Conservation (phyloP, 192 early-diverging fungal genomes). For the Linnemannia schmuckeri region DNA sequence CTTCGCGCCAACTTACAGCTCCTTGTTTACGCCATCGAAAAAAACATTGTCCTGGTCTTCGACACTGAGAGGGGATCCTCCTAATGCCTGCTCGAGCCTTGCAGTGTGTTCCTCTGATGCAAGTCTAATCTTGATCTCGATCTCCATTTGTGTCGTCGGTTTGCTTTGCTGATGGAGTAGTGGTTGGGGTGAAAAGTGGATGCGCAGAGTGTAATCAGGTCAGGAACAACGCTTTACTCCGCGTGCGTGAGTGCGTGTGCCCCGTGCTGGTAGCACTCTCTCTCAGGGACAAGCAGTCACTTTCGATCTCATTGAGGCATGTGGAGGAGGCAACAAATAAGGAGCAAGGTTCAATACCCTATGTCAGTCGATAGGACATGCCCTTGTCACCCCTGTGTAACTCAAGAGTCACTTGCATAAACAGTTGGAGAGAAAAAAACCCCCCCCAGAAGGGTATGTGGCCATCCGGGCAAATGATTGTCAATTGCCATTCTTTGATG, state of each 20-base stretch:
- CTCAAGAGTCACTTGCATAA: too few relatives aligned
- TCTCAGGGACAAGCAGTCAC: not conserved
- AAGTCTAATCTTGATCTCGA: constrained; percentile 55
- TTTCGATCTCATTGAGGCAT: not conserved
- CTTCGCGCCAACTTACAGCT: constrained; percentile 18
- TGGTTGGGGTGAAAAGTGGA: not conserved
- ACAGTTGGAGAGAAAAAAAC: too few relatives aligned
- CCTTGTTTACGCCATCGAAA: constrained; percentile 40
- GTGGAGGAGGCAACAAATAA: not conserved
- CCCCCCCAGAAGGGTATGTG: too few relatives aligned
- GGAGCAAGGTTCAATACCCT: too few relatives aligned
- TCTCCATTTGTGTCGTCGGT: constrained; percentile 28
- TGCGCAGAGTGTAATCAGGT: not conserved
- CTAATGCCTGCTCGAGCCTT: constrained; percentile 33
- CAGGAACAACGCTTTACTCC: not conserved
- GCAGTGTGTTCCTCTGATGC: constrained; percentile 32
- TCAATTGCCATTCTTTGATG: too few relatives aligned
- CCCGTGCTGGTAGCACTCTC: not conserved
- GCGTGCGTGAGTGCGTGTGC: not conserved
- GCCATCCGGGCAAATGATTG: too few relatives aligned
- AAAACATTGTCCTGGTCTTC: constrained; percentile 57
- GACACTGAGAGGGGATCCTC: not conserved
- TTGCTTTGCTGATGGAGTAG: not conserved
- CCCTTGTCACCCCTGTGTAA: too few relatives aligned
- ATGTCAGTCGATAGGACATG: too few relatives aligned